phyloP scores from a whole-genome alignment of 768 basidiomycete species.

The Lanmaoa rubissima region DNA sequence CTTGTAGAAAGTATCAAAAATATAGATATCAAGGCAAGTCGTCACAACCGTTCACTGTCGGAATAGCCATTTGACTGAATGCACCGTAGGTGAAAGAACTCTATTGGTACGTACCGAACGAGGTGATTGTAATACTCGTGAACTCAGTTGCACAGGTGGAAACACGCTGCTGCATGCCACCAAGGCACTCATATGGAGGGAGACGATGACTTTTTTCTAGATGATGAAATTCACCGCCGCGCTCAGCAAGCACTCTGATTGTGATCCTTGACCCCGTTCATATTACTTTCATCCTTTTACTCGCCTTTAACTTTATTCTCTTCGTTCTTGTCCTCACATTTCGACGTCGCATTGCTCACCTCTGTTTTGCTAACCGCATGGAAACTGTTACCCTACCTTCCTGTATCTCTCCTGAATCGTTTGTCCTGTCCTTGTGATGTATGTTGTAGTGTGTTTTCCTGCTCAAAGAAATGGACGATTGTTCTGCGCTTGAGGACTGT shows the following conservation, averaged over 20 bases:
- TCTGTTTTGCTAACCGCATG: constrained; percentile 14
- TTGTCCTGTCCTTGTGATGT: not conserved
- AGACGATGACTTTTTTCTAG: constrained; percentile 55
- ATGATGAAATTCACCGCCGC: constrained; percentile 45
- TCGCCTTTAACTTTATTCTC: constrained; percentile 9
- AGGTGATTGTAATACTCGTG: not conserved
- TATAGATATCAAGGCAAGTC: constrained; percentile 62
- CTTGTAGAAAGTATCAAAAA: constrained; percentile 71
- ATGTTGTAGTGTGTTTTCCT: constrained; percentile 2
- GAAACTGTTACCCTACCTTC: not conserved
- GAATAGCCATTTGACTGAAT: not conserved
- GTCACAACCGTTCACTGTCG: not conserved
- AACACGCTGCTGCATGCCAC: constrained; percentile 80
- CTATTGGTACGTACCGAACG: constrained; percentile 57
- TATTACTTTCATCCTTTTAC: not conserved
- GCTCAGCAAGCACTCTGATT: constrained; percentile 16
- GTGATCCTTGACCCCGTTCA: not conserved
- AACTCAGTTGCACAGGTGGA: constrained; percentile 54
- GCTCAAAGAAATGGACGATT: not conserved
- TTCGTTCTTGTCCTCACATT: constrained; percentile 4
- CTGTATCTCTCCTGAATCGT: not conserved
- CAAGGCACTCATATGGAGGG: constrained; percentile 52
- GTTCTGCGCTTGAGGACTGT: not conserved
- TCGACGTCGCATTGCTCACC: constrained; percentile 12
- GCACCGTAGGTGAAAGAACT: constrained; percentile 61